Base-by-base conservation (phyloP, 2,329 filamentous ascomycete genomes). In the Sporothrix euskadiensis region DNA sequence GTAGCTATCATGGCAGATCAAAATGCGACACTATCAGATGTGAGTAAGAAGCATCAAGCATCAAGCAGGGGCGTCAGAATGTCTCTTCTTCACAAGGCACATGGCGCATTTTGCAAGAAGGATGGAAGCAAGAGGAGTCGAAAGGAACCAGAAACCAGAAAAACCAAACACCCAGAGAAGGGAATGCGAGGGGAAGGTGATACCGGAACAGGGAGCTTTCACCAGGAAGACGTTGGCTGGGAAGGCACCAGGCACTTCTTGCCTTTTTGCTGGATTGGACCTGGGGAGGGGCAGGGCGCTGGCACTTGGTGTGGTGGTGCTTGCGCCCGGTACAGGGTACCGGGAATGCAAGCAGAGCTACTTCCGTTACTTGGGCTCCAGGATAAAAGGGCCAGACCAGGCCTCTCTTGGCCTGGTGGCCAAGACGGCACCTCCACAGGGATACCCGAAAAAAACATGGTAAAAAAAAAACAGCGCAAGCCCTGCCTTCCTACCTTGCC, bases 181-280 rank as follows among this genome's bases (percentile, higher is more conserved):
- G 59, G 44, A 73, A 54, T 65, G 73, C 59, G 22, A 57, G 69
- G 65, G 56, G 49, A 54, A 68, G 57, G 22, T 71, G 71, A 71
- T 73, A 73, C 71, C 71, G 59, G 65, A 56, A 72, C 65, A 61
- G 52, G 69, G 69, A n/a, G 39, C 14, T 49, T 14, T 26, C 57
- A 16, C 14, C 26, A 61, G 10, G 35, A 35, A 35, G 4, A 49
- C 44, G 14, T 49, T 49, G 14, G 57, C 19, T 49, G 14, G 57
- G 57, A 32, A 61, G 57, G 30, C 57, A 30, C 22, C 52, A 56
- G 52, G 22, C 52, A 12, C 26, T 32, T n/a, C 49, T 54, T 26
- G 35, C 35, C 19, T 63, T 56, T 26, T 30, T 41, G 26, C 54
- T 63, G 32, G 32, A 7, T 32, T 16, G 44, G 6, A 41, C 49